A percentile compares a stretch with the other conserved stretches of the same genome.
Evolutionary conservation across 1,139 yeast genomes (phyloP).

Genomic region (Lodderomyces jiufengensis): DNA sequence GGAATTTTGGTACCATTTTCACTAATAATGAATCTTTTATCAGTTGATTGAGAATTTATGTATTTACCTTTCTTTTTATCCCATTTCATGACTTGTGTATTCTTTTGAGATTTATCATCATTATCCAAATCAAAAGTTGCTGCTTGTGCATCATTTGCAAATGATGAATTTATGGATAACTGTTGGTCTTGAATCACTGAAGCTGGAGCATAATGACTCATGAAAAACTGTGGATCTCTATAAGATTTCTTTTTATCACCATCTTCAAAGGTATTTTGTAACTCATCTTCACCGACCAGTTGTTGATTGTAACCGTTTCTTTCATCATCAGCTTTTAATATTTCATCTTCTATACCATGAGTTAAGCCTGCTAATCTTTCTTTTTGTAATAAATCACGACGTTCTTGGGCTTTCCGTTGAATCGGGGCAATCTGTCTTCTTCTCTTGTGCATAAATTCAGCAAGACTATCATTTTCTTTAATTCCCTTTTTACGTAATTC

Average conservation of each 20-base stretch:
- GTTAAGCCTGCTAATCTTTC: constrained; percentile 75
- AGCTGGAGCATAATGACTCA: constrained; percentile 88
- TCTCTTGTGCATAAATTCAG: constrained; percentile 81
- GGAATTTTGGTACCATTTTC: constrained; percentile 94
- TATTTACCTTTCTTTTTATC: constrained; percentile 92
- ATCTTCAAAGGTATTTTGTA: constrained; percentile 56
- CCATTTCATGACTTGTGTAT: constrained; percentile 81
- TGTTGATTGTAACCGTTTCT: constrained; percentile 41
- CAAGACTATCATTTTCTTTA: constrained; percentile 60
- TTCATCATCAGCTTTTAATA: constrained; percentile 53
- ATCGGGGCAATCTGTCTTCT: constrained; percentile 86
- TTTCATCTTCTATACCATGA: constrained; percentile 71
- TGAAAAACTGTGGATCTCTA: constrained; percentile 79
- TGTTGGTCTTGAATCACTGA: constrained; percentile 83
- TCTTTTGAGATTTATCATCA: constrained; percentile 68
- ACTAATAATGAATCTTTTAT: constrained; percentile 84
- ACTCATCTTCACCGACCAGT: constrained; percentile 44
- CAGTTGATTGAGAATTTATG: constrained; percentile 75
- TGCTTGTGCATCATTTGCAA: constrained; percentile 76
- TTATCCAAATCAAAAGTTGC: constrained; percentile 83
- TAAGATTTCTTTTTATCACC: constrained; percentile 55
- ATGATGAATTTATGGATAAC: constrained; percentile 55
- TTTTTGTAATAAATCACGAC: constrained; percentile 63
- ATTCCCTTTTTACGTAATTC: constrained; percentile 62
- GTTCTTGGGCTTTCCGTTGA: constrained; percentile 72